Base-by-base conservation (phyloP, 163 green algal genomes). In the Chlorella variabilis region DNA sequence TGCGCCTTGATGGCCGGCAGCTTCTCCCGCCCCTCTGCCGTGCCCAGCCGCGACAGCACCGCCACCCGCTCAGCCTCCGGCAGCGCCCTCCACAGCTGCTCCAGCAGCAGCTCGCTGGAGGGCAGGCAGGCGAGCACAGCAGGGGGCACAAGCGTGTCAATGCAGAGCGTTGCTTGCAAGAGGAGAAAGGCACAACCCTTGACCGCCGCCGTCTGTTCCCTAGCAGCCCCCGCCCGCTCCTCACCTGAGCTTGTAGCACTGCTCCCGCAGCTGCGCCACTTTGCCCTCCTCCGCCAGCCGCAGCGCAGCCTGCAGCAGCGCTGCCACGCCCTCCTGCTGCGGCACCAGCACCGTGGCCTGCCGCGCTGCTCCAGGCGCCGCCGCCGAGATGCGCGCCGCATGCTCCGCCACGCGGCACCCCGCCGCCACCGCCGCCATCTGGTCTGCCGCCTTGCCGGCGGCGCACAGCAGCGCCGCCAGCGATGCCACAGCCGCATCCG, bases 231-330 rank as follows among this genome's bases (percentile, higher is more conserved):
- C n/a, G n/a, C n/a, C n/a, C n/a, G 0, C 25, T n/a, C 3, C 71
- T 1, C 36, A 79, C 71, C 71, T 70, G 0, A 79, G 71, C 13
- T 23, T 36, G 23, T 33, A 51, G 71, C 71, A 70, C 8, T 69
- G 18, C 74, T 85, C 80, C 1, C 80, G 63, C 80, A 80, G 80
- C 63, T 78, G 69, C 3, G 80, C 27, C 39, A 39, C 71, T 42
- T 85, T 85, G 20, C 71, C 74, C 20, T 85, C 80, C 13, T 67
- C 80, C 11, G 39, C 63, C n/a, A 79, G 31, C 42, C 31, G n/a
- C 51, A 79, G 23, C n/a, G 41, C 80, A 2, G n/a, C 38, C 45
- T 67, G 56, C 59, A 85, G 51, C 80, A 85, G 74, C 29, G 45
- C 45, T 29, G 29, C 21, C 13, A 51, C 21, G 2, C 56, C 59